Percentiles rank a stretch among this genome's conserved stretches.
Conservation (phyloP, 2,329 filamentous ascomycete species). For the Xylaria sp. region DNA sequence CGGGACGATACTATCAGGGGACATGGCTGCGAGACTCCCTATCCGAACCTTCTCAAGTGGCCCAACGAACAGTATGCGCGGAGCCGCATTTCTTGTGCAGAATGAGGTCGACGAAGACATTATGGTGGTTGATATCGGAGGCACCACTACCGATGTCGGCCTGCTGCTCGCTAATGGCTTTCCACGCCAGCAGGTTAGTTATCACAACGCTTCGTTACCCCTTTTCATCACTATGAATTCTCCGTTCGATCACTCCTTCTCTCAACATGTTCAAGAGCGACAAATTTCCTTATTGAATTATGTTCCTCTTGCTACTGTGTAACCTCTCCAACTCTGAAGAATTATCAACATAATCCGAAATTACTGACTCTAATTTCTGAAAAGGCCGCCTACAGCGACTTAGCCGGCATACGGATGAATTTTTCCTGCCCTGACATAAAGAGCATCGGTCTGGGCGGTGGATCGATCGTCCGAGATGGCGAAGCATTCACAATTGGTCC, state of each 20-base stretch:
- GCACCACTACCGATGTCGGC: conserved; percentile 73
- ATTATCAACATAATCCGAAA: neutral
- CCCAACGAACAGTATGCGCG: conserved; percentile 72
- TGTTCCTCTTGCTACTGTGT: no score
- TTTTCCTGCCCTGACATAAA: conserved; percentile 68
- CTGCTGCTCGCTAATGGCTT: conserved; percentile 70
- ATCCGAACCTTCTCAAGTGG: conserved; percentile 72
- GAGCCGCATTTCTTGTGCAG: conserved; percentile 68
- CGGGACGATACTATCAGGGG: conserved; percentile 67
- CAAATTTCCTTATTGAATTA: no score
- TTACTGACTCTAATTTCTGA: neutral
- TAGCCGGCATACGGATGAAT: conserved; percentile 72
- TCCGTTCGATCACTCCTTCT: no score
- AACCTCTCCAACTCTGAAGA: neutral
- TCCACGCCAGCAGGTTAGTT: conserved; percentile 63
- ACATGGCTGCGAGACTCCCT: conserved; percentile 64
- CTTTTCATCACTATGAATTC: neutral
- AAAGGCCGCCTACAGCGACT: conserved; percentile 66
- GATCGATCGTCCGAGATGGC: conserved; percentile 62
- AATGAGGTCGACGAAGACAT: conserved; percentile 51
- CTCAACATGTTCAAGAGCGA: no score
- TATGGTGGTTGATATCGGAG: conserved; percentile 74
- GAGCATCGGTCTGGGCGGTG: conserved; percentile 69
- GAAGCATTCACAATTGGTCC: conserved; percentile 63
- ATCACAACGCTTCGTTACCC: neutral